Conservation (phyloP, 2,329 filamentous ascomycete genomes). For the Pseudofabraea citricarpa region DNA sequence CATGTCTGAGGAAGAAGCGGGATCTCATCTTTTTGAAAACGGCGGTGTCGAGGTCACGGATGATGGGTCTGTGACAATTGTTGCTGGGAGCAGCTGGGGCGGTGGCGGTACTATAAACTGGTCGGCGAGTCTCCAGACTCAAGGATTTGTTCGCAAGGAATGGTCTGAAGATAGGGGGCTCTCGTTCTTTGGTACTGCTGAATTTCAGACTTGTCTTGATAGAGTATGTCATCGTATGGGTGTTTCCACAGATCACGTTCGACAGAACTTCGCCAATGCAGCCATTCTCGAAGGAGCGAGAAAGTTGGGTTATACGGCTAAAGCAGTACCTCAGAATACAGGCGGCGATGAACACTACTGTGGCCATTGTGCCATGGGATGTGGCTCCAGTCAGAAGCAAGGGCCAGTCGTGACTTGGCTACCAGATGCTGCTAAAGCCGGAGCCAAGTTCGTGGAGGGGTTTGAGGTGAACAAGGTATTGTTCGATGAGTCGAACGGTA, state of each 20-base stretch:
- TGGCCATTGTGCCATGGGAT: slow-evolving; percentile 57
- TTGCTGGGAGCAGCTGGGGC: slow-evolving; percentile 72
- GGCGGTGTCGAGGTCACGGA: slow-evolving; percentile 53
- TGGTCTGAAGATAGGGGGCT: slow-evolving; percentile 67
- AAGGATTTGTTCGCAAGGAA: slow-evolving; percentile 71
- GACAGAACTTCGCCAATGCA: slow-evolving; percentile 69
- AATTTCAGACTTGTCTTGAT: slow-evolving; percentile 76
- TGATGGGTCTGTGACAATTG: slow-evolving; percentile 52
- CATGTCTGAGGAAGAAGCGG: slow-evolving; percentile 60
- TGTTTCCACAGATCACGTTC: slow-evolving; percentile 58
- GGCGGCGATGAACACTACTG: slow-evolving; percentile 71
- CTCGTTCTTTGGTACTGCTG: slow-evolving; percentile 65
- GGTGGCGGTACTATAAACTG: slow-evolving; percentile 89
- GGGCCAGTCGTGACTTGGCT: slow-evolving; percentile 74
- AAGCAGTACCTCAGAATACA: slow-evolving; percentile 73
- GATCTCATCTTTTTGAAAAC: slow-evolving; percentile 64
- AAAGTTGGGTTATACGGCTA: slow-evolving; percentile 68
- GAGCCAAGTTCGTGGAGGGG: slow-evolving; percentile 80
- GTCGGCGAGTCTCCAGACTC: slow-evolving; percentile 62
- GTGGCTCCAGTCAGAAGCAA: slow-evolving; percentile 67
- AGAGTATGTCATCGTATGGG: slow-evolving; percentile 77
- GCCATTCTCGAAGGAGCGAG: slow-evolving; percentile 70
- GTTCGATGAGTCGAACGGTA: slow-evolving; percentile 50
- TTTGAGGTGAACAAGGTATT: slow-evolving; percentile 66
- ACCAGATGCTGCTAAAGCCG: slow-evolving; percentile 71